Evolutionary conservation across 2,329 filamentous ascomycete genomes (phyloP).

Genomic region (Chrysoporthe puriensis): DNA sequence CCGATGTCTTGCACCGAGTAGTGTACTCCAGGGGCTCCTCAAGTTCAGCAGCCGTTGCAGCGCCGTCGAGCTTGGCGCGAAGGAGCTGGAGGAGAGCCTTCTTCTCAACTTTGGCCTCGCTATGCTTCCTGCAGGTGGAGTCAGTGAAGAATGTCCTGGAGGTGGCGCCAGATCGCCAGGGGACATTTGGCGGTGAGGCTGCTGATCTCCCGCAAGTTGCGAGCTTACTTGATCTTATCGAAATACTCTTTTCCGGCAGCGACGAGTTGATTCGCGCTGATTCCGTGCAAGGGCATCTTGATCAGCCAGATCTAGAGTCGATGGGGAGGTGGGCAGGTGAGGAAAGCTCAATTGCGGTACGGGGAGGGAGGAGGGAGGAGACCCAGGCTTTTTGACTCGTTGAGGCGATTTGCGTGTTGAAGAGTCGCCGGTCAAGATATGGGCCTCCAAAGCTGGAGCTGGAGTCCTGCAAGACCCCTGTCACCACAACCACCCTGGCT

Average conservation of each 20-base stretch:
- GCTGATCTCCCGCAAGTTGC: background rate
- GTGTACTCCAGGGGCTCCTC: slow-evolving; percentile 26
- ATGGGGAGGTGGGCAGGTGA: background rate
- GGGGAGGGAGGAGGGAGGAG: background rate
- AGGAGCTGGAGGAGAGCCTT: slow-evolving; percentile 28
- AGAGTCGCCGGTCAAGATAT: background rate
- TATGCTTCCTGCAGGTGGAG: slow-evolving; percentile 24
- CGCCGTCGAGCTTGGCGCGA: slow-evolving; percentile 24
- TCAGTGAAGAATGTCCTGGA: slow-evolving; percentile 1
- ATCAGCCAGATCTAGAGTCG: background rate
- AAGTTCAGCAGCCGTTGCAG: slow-evolving; percentile 23
- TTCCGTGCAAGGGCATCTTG: slow-evolving; percentile 27
- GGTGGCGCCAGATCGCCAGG: background rate
- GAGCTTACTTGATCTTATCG: slow-evolving; percentile 27
- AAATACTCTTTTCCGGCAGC: slow-evolving; percentile 26
- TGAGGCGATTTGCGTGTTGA: background rate
- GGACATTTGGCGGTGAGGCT: background rate
- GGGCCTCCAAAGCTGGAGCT: background rate
- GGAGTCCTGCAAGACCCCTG: slow-evolving; percentile 10
- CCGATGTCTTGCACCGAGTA: slow-evolving; percentile 24
- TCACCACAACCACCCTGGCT: slow-evolving; percentile 9
- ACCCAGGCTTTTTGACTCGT: background rate
- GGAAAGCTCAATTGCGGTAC: background rate
- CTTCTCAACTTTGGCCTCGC: slow-evolving; percentile 28
- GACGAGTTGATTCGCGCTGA: slow-evolving; percentile 24